Evolutionary conservation across 805 yeast genomes (phyloP), one percentile per base, ranked within the genome.

Genomic region (Tetrapisispora iriomotensis): DNA sequence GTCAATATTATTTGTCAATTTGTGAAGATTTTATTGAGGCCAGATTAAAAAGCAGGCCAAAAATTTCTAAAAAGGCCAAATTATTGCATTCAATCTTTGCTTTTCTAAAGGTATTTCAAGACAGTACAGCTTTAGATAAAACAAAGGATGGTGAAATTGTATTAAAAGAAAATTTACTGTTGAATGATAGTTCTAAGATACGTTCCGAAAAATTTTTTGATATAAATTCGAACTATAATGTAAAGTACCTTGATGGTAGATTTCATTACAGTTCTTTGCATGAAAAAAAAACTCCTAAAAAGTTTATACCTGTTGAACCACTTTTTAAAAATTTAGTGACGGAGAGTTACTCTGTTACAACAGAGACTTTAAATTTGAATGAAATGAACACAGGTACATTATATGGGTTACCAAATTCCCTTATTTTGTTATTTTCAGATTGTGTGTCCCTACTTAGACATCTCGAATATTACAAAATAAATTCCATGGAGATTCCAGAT

Each of bases 401-500:
- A 36, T 85, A 83, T 55, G 95, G 95, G 0, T 64, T 86, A 40
- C 95, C 95, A 7, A 84, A 82, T 51, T 81, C 94, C 2, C 64
- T 86, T 31, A 79, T 84, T 40, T 50, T 78, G 18, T 61, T 85
- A 39, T 83, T 86, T 60, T 73, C 82, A 42, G 84, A 81, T 45
- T 78, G 82, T 13, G 85, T 82, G 2, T 75, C 75, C 42, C 56
- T 83, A 26, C 67, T 82, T 14, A 67, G 88, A 38, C 72, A 76
- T 42, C 80, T 77, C 42, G 70, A 75, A 41, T 74, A 73, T 50
- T 72, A 70, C 48, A 40, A 46, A 29, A 39, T 42, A 42, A 40
- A 58, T 39, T 38, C 51, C 29, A 20, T 50, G 1, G 37, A 49
- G 12, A 38, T 47, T 8, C 61, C 65, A 8, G 37, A 43, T 26